Base-by-base conservation (phyloP, 164 flowering plant species). In the Pachysandra terminalis region DNA sequence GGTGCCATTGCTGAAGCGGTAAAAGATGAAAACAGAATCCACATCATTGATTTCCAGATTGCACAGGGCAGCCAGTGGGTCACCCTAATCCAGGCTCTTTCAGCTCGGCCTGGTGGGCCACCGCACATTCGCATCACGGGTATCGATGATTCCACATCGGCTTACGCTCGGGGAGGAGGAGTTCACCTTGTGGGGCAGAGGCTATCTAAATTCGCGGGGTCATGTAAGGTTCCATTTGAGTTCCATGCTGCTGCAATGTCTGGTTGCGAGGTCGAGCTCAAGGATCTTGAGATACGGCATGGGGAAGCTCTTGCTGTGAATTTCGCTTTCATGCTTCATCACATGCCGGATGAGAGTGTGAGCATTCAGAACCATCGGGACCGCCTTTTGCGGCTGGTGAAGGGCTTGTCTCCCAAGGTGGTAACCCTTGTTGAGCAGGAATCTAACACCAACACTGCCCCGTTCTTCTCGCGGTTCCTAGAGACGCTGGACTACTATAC, bases 341-440 rank as follows among this genome's bases (percentile, higher is more conserved):
- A 90, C 71, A 75, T 88, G 84, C 89, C 94, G 2, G 96, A 90
- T 68, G 96, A 88, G 76, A 88, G 89, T 37, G 92, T 88, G 15
- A 75, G 83, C 69, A 77, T 79, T 56, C 66, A 68, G n/a, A 90
- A 88, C 67, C 96, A 87, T 24, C 79, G 94, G 55, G 96, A 90
- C 77, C 63, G 90, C 25, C 71, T 90, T 1, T 53, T 88, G 83
- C 79, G 92, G 75, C 52, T 90, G 72, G 84, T 78, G 1, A 90
- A 85, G 78, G 77, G 86, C 79, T 77, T 86, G 69, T 86, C 88
- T 23, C 97, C 97, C 12, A 87, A 84, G 77, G 89, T 88, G 35
- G 94, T 90, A 60, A 87, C 94, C 5, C 86, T 90, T n/a, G 86
- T 87, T 52, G 97, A 91, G 81, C 90, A 86, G 68, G 97, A 91